Conservation (phyloP, 352 stramenopile genomes). For the Chrysophaeum taylorii region DNA sequence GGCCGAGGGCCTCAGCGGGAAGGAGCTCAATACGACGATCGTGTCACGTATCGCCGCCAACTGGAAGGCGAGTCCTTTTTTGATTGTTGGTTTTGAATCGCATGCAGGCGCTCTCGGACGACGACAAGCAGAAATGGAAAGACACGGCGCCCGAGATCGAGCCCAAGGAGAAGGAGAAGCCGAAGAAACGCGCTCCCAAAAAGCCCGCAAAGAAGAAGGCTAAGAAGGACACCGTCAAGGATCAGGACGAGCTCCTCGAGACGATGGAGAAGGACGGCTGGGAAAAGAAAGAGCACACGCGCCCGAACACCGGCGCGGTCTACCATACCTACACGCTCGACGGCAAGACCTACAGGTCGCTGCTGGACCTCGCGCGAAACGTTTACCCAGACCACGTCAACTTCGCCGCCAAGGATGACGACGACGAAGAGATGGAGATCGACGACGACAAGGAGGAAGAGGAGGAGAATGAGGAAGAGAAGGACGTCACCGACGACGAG, state of each 20-base stretch:
- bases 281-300: background rate
- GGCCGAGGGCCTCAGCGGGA: no score
- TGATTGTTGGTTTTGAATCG: no score
- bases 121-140: background rate
- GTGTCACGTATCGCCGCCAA: no score
- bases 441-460: no score
- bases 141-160: background rate
- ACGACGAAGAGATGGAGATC: no score
- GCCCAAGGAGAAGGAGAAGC: background rate
- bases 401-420: no score
- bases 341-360: background rate
- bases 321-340: no score
- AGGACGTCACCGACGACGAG: no score
- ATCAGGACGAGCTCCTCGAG: background rate
- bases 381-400: background rate
- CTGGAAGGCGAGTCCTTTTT: no score
- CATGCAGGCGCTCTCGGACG: background rate
- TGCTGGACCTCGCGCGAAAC: conserved; percentile 4
- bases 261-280: conserved; percentile 6
- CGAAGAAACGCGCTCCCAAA: no score
- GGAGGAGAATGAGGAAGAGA: no score
- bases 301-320: background rate
- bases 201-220: background rate
- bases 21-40: no score
- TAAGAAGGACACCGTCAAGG: background rate